phyloP scores from a whole-genome alignment of 2,329 filamentous ascomycete species.

The Calonectria leucothoes region DNA sequence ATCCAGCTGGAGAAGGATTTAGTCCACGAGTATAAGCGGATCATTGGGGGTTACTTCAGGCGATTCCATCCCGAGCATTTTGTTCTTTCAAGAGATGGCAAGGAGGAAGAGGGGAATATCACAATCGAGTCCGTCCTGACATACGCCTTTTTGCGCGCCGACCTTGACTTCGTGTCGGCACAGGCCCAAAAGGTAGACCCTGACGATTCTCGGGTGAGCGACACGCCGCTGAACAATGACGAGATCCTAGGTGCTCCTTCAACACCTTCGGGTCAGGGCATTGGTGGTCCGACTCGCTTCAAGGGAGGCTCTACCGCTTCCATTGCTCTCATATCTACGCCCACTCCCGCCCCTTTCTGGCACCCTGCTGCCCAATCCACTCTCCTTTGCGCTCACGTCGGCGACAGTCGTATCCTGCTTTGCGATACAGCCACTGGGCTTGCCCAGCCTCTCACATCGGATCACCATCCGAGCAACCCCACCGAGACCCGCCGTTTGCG shows the following conservation, averaged over 20 bases:
- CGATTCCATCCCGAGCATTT: conserved; percentile 90
- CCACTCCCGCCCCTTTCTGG: conserved; percentile 94
- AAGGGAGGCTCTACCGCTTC: conserved; percentile 95
- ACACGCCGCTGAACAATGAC: conserved; percentile 84
- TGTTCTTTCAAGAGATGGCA: conserved; percentile 49
- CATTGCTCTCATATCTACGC: conserved; percentile 89
- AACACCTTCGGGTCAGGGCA: conserved; percentile 68
- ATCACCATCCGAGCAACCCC: conserved; percentile 93
- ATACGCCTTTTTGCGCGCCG: conserved; percentile 93
- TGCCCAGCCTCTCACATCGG: conserved; percentile 84
- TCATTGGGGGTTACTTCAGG: conserved; percentile 93
- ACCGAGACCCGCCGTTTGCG: conserved; percentile 85
- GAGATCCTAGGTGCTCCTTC: conserved; percentile 79
- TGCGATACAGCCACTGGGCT: conserved; percentile 87
- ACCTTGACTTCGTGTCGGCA: conserved; percentile 92
- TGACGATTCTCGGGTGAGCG: conserved; percentile 76
- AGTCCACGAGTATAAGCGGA: conserved; percentile 81
- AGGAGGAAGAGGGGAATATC: conserved; percentile 54
- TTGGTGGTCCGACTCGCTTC: conserved; percentile 83
- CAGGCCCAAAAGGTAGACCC: conserved; percentile 86
- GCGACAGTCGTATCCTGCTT: conserved; percentile 90
- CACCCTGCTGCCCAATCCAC: conserved; percentile 88
- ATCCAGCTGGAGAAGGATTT: conserved; percentile 77
- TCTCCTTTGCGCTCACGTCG: conserved; percentile 88
- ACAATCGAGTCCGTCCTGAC: conserved; percentile 83